Evolutionary conservation across 345 rosid species (phyloP), one percentile per base, ranked within the genome.

Genomic region (Acer negundo): DNA sequence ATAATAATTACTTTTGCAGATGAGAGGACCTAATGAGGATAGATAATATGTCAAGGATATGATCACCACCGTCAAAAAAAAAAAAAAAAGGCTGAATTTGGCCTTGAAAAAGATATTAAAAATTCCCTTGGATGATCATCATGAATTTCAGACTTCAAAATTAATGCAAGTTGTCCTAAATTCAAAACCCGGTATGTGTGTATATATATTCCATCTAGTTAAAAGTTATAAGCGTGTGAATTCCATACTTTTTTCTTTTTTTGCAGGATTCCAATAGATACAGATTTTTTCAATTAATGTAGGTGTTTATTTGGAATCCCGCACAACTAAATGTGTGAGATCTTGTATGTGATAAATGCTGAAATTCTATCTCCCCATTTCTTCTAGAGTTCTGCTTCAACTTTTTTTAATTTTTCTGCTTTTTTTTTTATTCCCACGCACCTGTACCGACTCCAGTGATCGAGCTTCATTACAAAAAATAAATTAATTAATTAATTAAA

Each of bases 21-120:
- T 83, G 77, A 77, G 70, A 70, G 75, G 68, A 46, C 61, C 42
- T 64, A 44, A 51, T 31, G n/a, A 19, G 63, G 26, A 59, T 19
- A 59, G 26, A 59, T 19, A 59, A n/a, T 59, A n/a, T 59, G 63
- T 59, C 63, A n/a, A 58, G 62, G 8, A 58, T n/a, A 58, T 58
- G 3, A 58, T 58, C 10, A 58, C 20, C 62, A 58, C 6, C 55
- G 7, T 74, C 12, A 69, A 46, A 46, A 10, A n/a, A 49, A 6
- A n/a, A 58, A 1, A 26, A 2, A 31, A 49, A 1, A 56, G 13
- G 71, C 49, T 68, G 9, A 23, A 28, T 46, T 44, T 70, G 72
- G 55, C 56, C 56, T 55, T 53, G 10, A 9, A 17, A 51, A 62
- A 42, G 66, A 64, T 35, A 67, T 61, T 15, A 12, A 6, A 23